Evolutionary conservation across 2,329 filamentous ascomycete genomes (phyloP), one percentile per base, ranked within the genome.

Genomic region (Ophiobolus disseminans): DNA sequence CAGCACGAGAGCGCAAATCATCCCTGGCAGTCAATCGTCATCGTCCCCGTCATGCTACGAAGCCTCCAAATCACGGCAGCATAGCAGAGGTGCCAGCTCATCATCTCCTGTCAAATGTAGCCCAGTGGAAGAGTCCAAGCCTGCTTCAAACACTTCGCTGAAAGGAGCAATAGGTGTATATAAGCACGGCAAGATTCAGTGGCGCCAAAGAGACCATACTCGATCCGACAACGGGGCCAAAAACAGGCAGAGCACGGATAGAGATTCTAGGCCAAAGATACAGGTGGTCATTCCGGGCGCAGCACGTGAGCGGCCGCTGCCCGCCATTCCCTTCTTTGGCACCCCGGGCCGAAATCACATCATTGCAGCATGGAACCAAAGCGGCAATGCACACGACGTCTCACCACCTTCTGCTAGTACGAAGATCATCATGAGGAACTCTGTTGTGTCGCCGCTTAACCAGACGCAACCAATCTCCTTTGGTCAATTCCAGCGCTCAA

Each of bases 151-250:
- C 40, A 58, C 53, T 39, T 45, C 58, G 14, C 47, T 65, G n/a
- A 63, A 57, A 25, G 53, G 57, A 28, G 72, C 61, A n/a, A 75
- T 79, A 50, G 77, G 76, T 5, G 64, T 75, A 3, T 80, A 77
- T 70, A 74, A 72, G 40, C 65, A 78, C 56, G 77, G 76, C 4
- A 69, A 70, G 26, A 70, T 75, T 21, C 66, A 75, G 40, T 79
- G 76, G 75, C 72, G 64, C 25, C 45, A 57, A 21, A 60, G 53
- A 40, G 50, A 62, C 38, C 30, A 30, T 36, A 22, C 31, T 23
- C 19, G 40, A 17, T 40, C 28, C 36, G 31, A 45, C 45, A 44
- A 35, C 38, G 35, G 50, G 22, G 37, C 22, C 36, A 53, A 51
- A 17, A 53, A 52, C 36, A 49, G 35, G 13, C 47, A 48, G 26